Base-by-base conservation (phyloP, 495 filamentous ascomycete genomes). In the Annulohypoxylon moriforme region DNA sequence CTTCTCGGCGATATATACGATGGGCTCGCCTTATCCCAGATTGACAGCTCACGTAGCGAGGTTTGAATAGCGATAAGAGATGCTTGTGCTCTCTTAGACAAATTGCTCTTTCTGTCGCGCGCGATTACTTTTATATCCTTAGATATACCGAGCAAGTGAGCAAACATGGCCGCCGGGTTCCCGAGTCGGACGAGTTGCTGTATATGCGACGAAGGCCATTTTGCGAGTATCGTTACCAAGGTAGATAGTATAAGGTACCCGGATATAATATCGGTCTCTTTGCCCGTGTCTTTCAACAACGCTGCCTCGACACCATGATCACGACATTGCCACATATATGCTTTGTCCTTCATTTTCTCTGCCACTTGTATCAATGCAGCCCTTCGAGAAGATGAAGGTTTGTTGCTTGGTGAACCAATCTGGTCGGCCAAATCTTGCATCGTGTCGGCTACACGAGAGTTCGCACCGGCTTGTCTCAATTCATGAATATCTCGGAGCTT, bases 401-500 rank as follows among this genome's bases (percentile, higher is more conserved):
- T 86, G 22, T 79, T 79, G n/a, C 68, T 76, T 3, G 85, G 81
- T 40, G 86, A 82, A 56, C 92, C 89, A 68, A 99, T 91, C 65
- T 96, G 92, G 63, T 96, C 93, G 64, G 97, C 85, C 9, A 97
- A 83, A 55, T 93, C 89, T 72, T 95, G 92, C 57, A 96, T 85
- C 53, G 94, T 91, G 70, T 93, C 89, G 6, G 90, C 80, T 63
- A 96, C 94, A 18, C 94, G 90, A 53, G 89, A 90, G 77, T 94
- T 96, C 22, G 90, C 89, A 7, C 96, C 96, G 40, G 93, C 90
- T 69, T 93, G 91, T 68, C 94, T 87, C 46, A 99, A 84, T 77
- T 99, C 96, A 75, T 98, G 94, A 34, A 98, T 92, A 62, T 76
- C 60, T 31, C 71, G 71, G 4, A 78, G 71, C 55, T 78, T 78